A percentile compares a stretch with the other conserved stretches of the same genome.
Conservation (phyloP, 139 green algal genomes). For the Monoraphidium neglectum region DNA sequence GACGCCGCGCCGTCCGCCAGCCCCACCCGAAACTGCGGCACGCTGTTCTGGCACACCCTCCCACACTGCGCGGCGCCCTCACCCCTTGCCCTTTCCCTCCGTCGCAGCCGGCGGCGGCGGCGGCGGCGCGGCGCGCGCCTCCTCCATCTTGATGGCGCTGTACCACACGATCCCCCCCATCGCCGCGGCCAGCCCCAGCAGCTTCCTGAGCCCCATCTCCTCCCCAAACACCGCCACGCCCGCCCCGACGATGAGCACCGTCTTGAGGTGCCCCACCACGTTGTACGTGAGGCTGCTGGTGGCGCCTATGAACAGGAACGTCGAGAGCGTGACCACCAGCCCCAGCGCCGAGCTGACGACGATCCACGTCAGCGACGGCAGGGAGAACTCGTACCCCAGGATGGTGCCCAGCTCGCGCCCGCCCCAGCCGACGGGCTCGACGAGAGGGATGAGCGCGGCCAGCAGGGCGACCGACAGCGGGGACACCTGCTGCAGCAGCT, state of each 20-base stretch:
- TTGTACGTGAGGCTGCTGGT: slow-evolving; percentile 85
- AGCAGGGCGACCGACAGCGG: slow-evolving; percentile 34
- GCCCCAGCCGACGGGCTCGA: slow-evolving; percentile 30
- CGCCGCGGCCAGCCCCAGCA: slow-evolving; percentile 56
- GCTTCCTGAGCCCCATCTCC: slow-evolving; percentile 12
- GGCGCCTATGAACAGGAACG: slow-evolving; percentile 80
- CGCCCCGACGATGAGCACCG: slow-evolving; percentile 68
- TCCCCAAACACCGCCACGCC: slow-evolving; percentile 75
- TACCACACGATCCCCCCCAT: slow-evolving; percentile 75
- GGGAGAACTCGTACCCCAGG: slow-evolving; percentile 24
- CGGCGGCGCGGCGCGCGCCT: too few species aligned
- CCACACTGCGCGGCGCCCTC: too few species aligned
- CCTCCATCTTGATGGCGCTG: neutral
- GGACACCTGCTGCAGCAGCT: slow-evolving; percentile 51
- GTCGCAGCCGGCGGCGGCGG: too few species aligned
- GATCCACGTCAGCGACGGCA: slow-evolving; percentile 7
- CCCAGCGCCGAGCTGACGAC: slow-evolving; percentile 24
- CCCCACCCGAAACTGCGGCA: too few species aligned
- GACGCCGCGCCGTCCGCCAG: too few species aligned
- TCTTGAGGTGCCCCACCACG: slow-evolving; percentile 76
- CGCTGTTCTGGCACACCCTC: too few species aligned
- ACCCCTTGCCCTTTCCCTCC: too few species aligned
- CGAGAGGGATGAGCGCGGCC: slow-evolving; percentile 24
- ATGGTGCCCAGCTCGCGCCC: slow-evolving; percentile 12
- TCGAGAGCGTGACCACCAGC: slow-evolving; percentile 72